Percentiles rank a stretch among this genome's conserved stretches.
These are phyloP conservation scores for Botrytis cinerea DNA, from an alignment of 2,329 filamentous ascomycete species.

Conservation along the genomic window DNA sequence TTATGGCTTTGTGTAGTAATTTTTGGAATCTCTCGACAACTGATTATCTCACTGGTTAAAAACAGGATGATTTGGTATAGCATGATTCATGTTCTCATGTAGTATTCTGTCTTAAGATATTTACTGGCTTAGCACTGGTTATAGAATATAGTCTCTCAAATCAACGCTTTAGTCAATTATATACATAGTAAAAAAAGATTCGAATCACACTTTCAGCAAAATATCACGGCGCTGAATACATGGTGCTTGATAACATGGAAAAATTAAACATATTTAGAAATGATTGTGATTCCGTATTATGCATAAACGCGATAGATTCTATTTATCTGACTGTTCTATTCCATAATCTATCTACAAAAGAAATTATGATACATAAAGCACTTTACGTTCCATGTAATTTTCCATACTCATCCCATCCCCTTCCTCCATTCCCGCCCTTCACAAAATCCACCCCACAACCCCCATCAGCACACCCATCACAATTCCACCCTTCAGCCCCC, in stretches of 20 bases:
- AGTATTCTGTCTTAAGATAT: not conserved
- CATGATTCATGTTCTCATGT: not conserved
- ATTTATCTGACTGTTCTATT: not conserved
- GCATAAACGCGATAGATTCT: not conserved
- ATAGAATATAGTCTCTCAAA: not conserved
- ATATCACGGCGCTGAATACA: not conserved
- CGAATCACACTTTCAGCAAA: not conserved
- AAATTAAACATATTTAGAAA: not conserved
- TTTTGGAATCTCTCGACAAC: not conserved
- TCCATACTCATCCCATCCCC: not conserved
- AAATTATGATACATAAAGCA: not conserved
- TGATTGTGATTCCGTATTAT: not conserved
- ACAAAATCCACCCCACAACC: not conserved
- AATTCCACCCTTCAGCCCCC: no score
- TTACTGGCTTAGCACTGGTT: not conserved
- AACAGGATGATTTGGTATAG: not conserved
- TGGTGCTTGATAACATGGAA: not conserved
- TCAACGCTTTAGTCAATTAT: not conserved
- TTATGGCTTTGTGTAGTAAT: not conserved
- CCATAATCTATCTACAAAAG: not conserved
- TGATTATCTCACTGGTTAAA: not conserved
- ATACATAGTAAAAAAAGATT: not conserved
- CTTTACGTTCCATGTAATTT: no score
- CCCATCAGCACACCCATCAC: not conserved
- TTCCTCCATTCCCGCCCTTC: no score